Conservation (phyloP, 495 filamentous ascomycete genomes). For the Penicillium desertorum region DNA sequence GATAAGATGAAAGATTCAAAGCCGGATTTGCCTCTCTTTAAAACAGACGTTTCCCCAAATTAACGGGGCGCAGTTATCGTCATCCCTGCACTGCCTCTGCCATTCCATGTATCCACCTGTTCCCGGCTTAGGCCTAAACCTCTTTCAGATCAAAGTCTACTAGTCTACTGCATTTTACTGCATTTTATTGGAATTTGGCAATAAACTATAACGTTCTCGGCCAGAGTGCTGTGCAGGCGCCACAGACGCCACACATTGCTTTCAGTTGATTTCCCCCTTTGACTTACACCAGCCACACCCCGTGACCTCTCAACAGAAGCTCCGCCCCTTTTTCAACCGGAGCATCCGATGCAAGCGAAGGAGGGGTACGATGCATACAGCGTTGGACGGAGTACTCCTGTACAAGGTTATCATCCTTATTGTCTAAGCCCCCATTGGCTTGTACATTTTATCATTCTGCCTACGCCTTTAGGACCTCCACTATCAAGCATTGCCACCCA, state of each 20-base stretch:
- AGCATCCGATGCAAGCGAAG: not conserved
- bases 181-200: not conserved
- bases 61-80: not conserved
- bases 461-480: not conserved
- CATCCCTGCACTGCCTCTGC: conserved; percentile 6
- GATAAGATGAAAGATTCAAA: not conserved
- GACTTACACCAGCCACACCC: conserved; percentile 5
- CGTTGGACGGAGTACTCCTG: not conserved
- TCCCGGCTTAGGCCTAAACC: not conserved
- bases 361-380: not conserved
- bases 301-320: conserved; percentile 2
- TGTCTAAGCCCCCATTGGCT: conserved; percentile 2
- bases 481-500: conserved; percentile 9
- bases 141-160: not conserved
- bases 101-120: conserved; percentile 7
- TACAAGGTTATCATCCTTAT: not conserved
- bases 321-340: conserved; percentile 6
- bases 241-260: conserved; percentile 1
- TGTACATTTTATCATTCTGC: conserved; percentile 6
- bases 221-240: not conserved
- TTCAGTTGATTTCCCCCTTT: not conserved
- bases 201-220: conserved; percentile 1
- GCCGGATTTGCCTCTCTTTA: conserved; percentile 3
- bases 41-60: not conserved
- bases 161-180: too few relatives aligned